Evolutionary conservation across 257 asterid species (phyloP).

Genomic region (Leonotis leonurus): DNA sequence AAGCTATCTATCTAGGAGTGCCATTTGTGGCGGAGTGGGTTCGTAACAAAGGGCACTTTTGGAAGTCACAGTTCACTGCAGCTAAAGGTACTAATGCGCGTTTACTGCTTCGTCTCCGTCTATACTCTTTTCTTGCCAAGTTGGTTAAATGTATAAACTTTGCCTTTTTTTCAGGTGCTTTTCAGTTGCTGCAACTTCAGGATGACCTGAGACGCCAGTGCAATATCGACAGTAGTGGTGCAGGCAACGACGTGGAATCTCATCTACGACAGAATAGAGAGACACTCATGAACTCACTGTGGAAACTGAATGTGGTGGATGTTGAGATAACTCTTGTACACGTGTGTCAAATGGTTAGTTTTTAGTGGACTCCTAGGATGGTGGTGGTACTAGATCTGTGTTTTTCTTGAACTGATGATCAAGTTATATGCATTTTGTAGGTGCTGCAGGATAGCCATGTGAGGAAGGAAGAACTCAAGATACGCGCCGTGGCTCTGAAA

Average conservation of each 20-base stretch:
- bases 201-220: slow-evolving; percentile 63
- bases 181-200: slow-evolving; percentile 91
- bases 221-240: slow-evolving; percentile 51
- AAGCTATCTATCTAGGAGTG: slow-evolving; percentile 56
- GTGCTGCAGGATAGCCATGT: slow-evolving; percentile 63
- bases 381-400: neutral
- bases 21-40: slow-evolving; percentile 64
- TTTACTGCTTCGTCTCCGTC: neutral
- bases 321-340: slow-evolving; percentile 73
- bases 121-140: neutral
- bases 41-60: slow-evolving; percentile 74
- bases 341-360: slow-evolving; percentile 82
- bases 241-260: slow-evolving; percentile 64
- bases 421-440: slow-evolving; percentile 23
- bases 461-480: slow-evolving; percentile 54
- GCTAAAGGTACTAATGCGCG: slow-evolving; percentile 52
- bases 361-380: neutral
- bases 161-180: slow-evolving; percentile 63
- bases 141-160: neutral
- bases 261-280: slow-evolving; percentile 61
- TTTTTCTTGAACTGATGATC: neutral
- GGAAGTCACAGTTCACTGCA: slow-evolving; percentile 85
- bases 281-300: slow-evolving; percentile 65
- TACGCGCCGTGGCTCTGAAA: slow-evolving; percentile 61
- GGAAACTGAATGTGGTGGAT: slow-evolving; percentile 89